Evolutionary conservation across 352 stramenopile species (phyloP).

Genomic region (Halophytophthora polymorphica): DNA sequence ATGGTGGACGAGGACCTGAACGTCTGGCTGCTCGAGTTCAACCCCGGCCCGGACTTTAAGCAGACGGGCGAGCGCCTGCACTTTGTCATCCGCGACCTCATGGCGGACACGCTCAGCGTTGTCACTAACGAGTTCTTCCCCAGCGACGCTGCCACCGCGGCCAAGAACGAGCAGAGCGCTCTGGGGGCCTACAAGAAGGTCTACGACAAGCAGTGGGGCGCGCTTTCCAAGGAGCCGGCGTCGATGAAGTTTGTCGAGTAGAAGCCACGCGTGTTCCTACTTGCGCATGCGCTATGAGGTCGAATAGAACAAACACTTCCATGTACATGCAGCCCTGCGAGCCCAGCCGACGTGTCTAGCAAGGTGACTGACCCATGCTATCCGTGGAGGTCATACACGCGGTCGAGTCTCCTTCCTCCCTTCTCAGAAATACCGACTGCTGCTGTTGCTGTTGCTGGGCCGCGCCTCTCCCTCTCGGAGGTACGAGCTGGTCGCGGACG

Average conservation of each 20-base stretch:
- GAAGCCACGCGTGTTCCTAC: neutral
- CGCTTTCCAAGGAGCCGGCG: conserved; percentile 37
- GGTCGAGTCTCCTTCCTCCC: conserved; percentile 6
- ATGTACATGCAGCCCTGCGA: conserved; percentile 1
- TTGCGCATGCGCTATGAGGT: neutral
- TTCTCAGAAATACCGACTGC: conserved; percentile 59
- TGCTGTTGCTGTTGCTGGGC: conserved; percentile 31
- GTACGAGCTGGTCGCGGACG: conserved; percentile 71
- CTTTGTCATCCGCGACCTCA: conserved; percentile 57
- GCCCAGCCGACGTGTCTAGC: no score
- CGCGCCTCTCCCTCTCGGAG: conserved; percentile 43
- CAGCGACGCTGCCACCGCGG: conserved; percentile 11
- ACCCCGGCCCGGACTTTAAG: conserved; percentile 79
- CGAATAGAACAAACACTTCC: neutral
- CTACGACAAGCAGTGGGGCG: conserved; percentile 56
- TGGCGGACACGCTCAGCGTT: conserved; percentile 55
- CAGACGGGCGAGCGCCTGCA: conserved; percentile 61
- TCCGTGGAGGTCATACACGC: conserved; percentile 4
- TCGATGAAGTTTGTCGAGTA: conserved; percentile 59
- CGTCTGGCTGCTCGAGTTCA: conserved; percentile 70
- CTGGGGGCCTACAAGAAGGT: conserved; percentile 47
- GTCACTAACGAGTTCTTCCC: conserved; percentile 56
- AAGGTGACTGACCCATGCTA: neutral
- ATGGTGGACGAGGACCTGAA: conserved; percentile 69
- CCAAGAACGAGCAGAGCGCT: conserved; percentile 16